These are phyloP conservation scores for Verticillium klebahnii DNA, from an alignment of 2,329 filamentous ascomycete species.

Conservation along the genomic window DNA sequence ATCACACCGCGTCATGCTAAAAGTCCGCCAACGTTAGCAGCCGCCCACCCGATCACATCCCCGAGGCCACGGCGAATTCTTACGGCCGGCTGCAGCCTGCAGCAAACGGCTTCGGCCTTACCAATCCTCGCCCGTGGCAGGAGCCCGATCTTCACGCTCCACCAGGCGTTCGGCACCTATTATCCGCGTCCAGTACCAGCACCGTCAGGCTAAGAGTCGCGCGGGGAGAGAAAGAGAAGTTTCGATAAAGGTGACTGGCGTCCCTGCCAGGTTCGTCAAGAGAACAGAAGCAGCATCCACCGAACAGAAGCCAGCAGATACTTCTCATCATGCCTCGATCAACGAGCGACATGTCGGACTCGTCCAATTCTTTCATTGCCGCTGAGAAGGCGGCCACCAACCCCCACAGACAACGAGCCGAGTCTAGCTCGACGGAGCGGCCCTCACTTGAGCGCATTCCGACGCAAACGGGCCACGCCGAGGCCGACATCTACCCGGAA, in stretches of 20 bases:
- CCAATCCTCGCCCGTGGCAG: not conserved
- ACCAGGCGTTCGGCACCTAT: not conserved
- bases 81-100: not conserved
- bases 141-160: not conserved
- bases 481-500: conserved; percentile 27
- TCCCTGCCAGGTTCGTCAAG: not conserved
- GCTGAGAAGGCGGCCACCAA: conserved; percentile 7
- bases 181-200: not conserved
- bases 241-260: not conserved
- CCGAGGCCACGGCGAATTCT: not conserved
- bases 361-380: conserved; percentile 13
- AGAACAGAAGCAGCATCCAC: not conserved
- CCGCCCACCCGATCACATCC: not conserved
- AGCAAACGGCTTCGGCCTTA: not conserved
- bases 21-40: too few species aligned
- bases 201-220: not conserved
- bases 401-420: conserved; percentile 7
- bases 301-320: not conserved
- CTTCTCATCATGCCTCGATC: conserved; percentile 4
- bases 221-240: not conserved
- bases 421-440: conserved; percentile 3
- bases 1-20: not conserved
- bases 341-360: conserved; percentile 6
- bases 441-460: conserved; percentile 20
- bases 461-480: conserved; percentile 26